Evolutionary conservation across 495 filamentous ascomycete genomes (phyloP), one percentile per base, ranked within the genome.

Genomic region (Jackrogersella minutella): DNA sequence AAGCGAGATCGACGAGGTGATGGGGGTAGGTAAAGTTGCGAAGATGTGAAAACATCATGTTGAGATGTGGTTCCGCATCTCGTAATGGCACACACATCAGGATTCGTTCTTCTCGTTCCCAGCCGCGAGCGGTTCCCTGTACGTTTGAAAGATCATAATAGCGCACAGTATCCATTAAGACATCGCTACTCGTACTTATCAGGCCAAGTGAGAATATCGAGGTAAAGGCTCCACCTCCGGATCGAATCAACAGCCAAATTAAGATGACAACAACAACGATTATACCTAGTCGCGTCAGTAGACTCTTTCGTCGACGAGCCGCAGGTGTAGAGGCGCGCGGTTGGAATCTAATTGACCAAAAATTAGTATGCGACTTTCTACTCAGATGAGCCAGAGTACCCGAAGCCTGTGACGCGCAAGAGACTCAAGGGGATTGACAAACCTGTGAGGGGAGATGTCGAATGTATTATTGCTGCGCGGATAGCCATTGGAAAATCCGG

Each of bases 31-130:
- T 99, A 54, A 99, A 90, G 78, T 98, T 99, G 44, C 85, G 88
- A 39, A 99, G 86, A 76, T 99, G 96, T 30, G 88, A 88, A 79
- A 99, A 99, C 84, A 99, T 98, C 95, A 99, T 97, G 39, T 91
- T 90, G 5, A 99, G 81, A 82, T 99, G 96, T 17, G 91, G 86
- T 69, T 94, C 88, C 19, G 96, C 96, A 76, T 99, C 96, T 72
- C 96, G 88, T 44, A 99, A 84, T 34, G 96, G 96, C 5, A 96
- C 94, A 74, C 95, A 97, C 74, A 99, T 87, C 40, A 99, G 83
- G 66, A 99, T 95, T 52, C 96, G 87, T 77, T 99, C 96, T 71
- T 93, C 96, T 30, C 90, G 83, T 73, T 97, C 93, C 95, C 95
- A 98, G 9, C 95, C 95, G 66, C 89, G 87, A 47, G 90, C 90